Conservation (phyloP, 768 basidiomycete species). For the Hypholoma fasciculare region DNA sequence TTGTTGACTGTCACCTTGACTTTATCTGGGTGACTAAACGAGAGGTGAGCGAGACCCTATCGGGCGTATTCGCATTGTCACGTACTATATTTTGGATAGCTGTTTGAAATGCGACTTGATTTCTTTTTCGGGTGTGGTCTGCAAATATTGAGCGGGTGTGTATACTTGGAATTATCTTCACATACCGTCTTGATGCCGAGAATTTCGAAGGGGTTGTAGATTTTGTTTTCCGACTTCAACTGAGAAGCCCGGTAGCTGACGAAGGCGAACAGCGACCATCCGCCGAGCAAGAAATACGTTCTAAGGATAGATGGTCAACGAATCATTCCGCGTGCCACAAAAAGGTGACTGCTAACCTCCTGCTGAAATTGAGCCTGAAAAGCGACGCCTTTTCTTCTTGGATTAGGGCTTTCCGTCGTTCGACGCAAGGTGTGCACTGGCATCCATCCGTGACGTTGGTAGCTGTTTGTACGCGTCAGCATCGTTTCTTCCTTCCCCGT, state of each 20-base stretch:
- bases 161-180: slow-evolving; percentile 12
- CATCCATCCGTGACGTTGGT: slow-evolving; percentile 47
- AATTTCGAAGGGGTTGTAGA: slow-evolving; percentile 96
- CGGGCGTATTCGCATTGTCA: slow-evolving; percentile 2
- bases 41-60: background rate
- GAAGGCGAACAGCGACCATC: slow-evolving; percentile 74
- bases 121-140: slow-evolving; percentile 80
- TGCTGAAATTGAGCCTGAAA: slow-evolving; percentile 47
- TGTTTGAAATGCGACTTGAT: slow-evolving; percentile 97
- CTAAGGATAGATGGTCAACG: slow-evolving; percentile 34
- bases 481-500: background rate
- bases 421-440: slow-evolving; percentile 60
- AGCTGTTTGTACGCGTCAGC: slow-evolving; percentile 6
- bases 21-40: slow-evolving; percentile 91
- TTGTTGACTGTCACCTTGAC: slow-evolving; percentile 80
- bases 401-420: slow-evolving; percentile 48
- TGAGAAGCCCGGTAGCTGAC: slow-evolving; percentile 66
- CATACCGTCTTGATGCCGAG: slow-evolving; percentile 73
- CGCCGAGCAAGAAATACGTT: slow-evolving; percentile 56
- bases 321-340: background rate
- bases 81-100: slow-evolving; percentile 83
- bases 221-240: slow-evolving; percentile 57
- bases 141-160: background rate
- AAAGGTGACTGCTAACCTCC: slow-evolving; percentile 40
- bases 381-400: slow-evolving; percentile 45